phyloP scores from a whole-genome alignment of 352 stramenopile species.

The Stramenopiles sp. region DNA sequence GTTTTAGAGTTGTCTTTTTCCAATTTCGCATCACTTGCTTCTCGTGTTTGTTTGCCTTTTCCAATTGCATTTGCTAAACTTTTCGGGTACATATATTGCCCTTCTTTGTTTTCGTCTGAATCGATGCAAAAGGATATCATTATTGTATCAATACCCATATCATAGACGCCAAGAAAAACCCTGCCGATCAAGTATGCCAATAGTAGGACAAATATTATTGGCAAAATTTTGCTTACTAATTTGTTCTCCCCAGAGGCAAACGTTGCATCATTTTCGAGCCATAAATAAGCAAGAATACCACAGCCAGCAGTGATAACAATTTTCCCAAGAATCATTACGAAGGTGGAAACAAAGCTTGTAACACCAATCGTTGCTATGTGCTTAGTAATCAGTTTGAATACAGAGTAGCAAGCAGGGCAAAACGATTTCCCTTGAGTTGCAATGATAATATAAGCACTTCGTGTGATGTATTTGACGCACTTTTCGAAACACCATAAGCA shows the following conservation, averaged over 20 bases:
- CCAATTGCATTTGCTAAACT: not conserved
- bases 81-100: not conserved
- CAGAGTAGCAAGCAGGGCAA: constrained; percentile 63
- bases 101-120: constrained; percentile 40
- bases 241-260: constrained; percentile 35
- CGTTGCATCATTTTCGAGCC: constrained; percentile 35
- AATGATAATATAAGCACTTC: constrained; percentile 78
- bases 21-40: too few species aligned
- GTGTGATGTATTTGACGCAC: constrained; percentile 88
- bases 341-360: constrained; percentile 60
- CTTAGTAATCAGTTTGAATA: constrained; percentile 65
- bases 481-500: constrained; percentile 82
- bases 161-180: constrained; percentile 80
- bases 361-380: constrained; percentile 62
- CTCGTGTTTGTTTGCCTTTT: constrained; percentile 7
- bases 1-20: too few species aligned
- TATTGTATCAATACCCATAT: constrained; percentile 81
- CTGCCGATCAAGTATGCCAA: constrained; percentile 71
- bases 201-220: constrained; percentile 62
- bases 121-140: constrained; percentile 87
- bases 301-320: constrained; percentile 44
- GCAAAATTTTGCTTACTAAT: constrained; percentile 49
- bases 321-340: constrained; percentile 75
- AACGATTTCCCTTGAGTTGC: constrained; percentile 51
- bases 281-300: constrained; percentile 35